Base-by-base conservation (phyloP, 768 basidiomycete species). In the Boletus insuetus region DNA sequence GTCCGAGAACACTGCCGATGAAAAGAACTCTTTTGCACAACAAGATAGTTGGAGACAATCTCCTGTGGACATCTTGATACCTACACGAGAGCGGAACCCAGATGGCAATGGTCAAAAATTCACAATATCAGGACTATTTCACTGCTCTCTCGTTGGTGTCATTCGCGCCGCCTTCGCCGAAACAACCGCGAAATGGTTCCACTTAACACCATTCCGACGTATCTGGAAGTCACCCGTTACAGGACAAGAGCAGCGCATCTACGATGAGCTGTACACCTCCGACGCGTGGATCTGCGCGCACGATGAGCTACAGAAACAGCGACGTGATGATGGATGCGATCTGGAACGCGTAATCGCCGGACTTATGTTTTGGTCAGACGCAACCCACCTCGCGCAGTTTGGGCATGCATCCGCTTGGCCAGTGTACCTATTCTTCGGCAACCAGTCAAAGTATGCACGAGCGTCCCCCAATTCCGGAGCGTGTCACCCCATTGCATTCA, bases 41-140 rank as follows among this genome's bases (percentile, higher is more conserved):
- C 7, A 47, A 9, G 54, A 58, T 13, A 24, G 38, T 4, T 64
- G 63, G 58, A 55, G 45, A 17, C 60, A 65, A 17, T 42, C 63
- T 1, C 14, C 51, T 0, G 51, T 73, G 3, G 12, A 55, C 2
- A 72, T 75, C 34, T 42, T 52, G 0, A 62, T 76, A 5, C 75
- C 74, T 0, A 74, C 71, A 3, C 60, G 67, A 8, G 51, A 56
- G 20, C 31, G 12, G 1, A 51, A 59, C 26, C 19, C 43, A 0
- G 24, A 13, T 16, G 55, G 65, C 2, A 62, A 63, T 10, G 58
- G 65, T 1, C 17, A 59, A 7, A 26, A 17, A 0, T 71, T 73
- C 49, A 22, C 26, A 0, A 52, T 75, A 1, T 63, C 69, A 17
- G 73, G 70, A 1, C 55, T 76, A 3, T 56, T 59, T 6, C 64